Evolutionary conservation across 192 early-diverging fungal species (phyloP).

Genomic region (Coemansia sp.): DNA sequence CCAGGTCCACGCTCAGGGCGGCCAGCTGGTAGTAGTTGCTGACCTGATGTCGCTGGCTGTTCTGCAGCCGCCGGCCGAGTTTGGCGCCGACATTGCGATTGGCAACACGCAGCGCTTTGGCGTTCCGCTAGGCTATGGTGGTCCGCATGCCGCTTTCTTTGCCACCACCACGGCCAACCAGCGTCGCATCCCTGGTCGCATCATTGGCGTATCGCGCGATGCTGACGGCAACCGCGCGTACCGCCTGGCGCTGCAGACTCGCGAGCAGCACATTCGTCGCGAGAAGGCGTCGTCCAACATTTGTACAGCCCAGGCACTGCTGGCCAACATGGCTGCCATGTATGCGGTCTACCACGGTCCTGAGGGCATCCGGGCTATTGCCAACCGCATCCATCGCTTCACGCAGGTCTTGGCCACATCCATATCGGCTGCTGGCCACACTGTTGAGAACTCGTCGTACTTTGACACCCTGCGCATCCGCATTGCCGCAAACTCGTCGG

Average conservation of each 20-base stretch:
- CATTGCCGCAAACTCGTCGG: conserved; percentile 58
- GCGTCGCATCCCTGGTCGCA: conserved; percentile 92
- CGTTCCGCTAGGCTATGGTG: conserved; percentile 97
- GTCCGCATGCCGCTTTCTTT: conserved; percentile 99
- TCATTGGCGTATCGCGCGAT: conserved; percentile 96
- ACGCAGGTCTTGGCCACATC: conserved; percentile 78
- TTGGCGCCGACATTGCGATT: conserved; percentile 96
- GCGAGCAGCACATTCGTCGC: conserved; percentile 98
- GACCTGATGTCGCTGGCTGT: conserved; percentile 92
- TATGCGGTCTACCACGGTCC: conserved; percentile 99
- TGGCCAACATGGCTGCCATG: conserved; percentile 99
- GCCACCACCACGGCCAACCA: conserved; percentile 89
- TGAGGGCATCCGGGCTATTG: conserved; percentile 84
- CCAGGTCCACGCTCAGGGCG: conserved; percentile 75
- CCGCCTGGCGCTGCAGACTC: conserved; percentile 93
- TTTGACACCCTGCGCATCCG: conserved; percentile 96
- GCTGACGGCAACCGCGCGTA: conserved; percentile 82
- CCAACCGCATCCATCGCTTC: conserved; percentile 90
- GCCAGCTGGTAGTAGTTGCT: conserved; percentile 88
- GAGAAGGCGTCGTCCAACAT: conserved; percentile 99
- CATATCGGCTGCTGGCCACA: conserved; percentile 73
- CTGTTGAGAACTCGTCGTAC: conserved; percentile 78
- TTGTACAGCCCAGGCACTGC: conserved; percentile 97
- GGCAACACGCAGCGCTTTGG: conserved; percentile 98
- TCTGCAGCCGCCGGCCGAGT: conserved; percentile 91